These are phyloP conservation scores for Podaxis sp. DNA, from an alignment of 768 basidiomycete genomes.

Conservation along the genomic window DNA sequence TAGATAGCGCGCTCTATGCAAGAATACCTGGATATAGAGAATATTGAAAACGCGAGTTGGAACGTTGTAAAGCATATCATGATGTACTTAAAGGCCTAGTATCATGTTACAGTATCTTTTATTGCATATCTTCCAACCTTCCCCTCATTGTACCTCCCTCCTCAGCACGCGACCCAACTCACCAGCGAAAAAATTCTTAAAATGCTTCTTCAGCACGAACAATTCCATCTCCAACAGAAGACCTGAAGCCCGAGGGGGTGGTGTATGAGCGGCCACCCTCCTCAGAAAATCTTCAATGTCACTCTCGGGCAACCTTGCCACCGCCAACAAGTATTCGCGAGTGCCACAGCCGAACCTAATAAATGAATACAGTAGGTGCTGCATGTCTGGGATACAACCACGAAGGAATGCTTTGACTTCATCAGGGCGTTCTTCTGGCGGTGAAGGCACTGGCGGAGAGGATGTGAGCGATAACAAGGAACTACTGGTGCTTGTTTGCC, in stretches of 20 bases:
- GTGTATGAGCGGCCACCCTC: neutral
- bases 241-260: neutral
- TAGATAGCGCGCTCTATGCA: too few species aligned
- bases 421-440: neutral
- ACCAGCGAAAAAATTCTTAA: neutral
- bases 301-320: neutral
- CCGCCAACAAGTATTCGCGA: neutral
- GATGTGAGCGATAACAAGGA: too few species aligned
- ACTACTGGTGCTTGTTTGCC: too few species aligned
- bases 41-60: too few species aligned
- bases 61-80: too few species aligned
- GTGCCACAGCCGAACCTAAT: slow-evolving; percentile 1
- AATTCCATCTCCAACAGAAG: neutral
- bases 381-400: slow-evolving; percentile 7
- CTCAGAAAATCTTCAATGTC: slow-evolving; percentile 10
- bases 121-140: too few species aligned
- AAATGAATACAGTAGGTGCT: neutral
- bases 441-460: too few species aligned
- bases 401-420: slow-evolving; percentile 2
- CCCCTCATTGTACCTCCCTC: neutral
- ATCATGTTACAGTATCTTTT: too few species aligned
- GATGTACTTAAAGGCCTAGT: too few species aligned
- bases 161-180: neutral
- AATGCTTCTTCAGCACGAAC: neutral
- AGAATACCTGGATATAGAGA: too few species aligned